Base-by-base conservation (phyloP, 1,139 yeast genomes). In the Debaryomyces fabryi region DNA sequence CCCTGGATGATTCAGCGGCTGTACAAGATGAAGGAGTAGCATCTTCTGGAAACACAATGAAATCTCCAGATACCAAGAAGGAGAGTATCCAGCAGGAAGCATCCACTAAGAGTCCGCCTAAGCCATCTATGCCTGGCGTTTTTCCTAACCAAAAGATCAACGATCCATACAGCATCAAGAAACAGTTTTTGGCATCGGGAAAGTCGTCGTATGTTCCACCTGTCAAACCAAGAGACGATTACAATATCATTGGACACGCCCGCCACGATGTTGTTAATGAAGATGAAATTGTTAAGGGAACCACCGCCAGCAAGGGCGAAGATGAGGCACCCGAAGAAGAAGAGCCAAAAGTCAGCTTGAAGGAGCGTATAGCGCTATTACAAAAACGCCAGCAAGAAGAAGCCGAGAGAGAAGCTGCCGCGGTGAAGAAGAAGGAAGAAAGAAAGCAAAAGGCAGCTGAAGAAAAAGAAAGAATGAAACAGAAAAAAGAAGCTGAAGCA, bases 341-440 rank as follows among this genome's bases (percentile, higher is more conserved):
- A 24, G 81, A 72, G 23, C 96, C 97, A 10, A 85, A 87, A 57
- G 69, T 91, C 71, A 86, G 96, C 49, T 74, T 93, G 60, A 88
- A 88, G 62, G 97, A 93, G 56, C 79, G 98, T 55, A 90, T 93
- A 62, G 89, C 89, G 9, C 63, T 89, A 60, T 74, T 93, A 47
- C 96, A 92, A 63, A 82, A 89, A 61, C 85, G 85, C 50, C 97
- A 89, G 64, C 81, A 81, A 49, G 90, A 88, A 59, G 96, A 89
- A 60, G 89, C 87, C 5, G 92, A 87, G 56, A 79, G 88, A 45
- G 83, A 82, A 50, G 88, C 79, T 24, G 88, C 87, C 1, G 79
- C 85, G 6, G 54, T 74, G 57, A 78, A 78, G 53, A 79, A 81
- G 57, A 78, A 79, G 51, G 83, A 82, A 53, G 85, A 82, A 59